Evolutionary conservation across 2,329 filamentous ascomycete genomes (phyloP).

Genomic region (Sporothrix sp.): DNA sequence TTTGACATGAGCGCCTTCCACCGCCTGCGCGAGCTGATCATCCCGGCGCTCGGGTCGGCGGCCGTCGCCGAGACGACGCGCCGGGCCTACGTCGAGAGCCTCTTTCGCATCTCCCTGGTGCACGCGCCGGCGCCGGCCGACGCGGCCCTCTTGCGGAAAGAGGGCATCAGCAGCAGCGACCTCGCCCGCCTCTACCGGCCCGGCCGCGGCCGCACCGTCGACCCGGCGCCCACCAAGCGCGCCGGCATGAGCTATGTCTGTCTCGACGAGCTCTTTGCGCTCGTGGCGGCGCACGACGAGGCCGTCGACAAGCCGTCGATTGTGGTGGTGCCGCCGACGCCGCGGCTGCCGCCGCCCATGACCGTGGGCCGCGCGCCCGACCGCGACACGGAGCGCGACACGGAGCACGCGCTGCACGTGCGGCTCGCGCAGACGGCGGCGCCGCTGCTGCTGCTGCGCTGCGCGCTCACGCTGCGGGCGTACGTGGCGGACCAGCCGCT

Average conservation of each 20-base stretch:
- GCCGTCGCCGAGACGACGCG: constrained; percentile 58
- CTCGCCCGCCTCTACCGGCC: constrained; percentile 53
- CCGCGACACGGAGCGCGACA: constrained; percentile 20
- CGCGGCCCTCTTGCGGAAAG: constrained; percentile 41
- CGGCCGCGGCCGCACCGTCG: constrained; percentile 63
- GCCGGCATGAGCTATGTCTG: constrained; percentile 69
- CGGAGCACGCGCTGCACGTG: constrained; percentile 32
- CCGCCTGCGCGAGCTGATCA: constrained; percentile 59
- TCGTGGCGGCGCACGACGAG: constrained; percentile 41
- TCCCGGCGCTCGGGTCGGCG: constrained; percentile 59
- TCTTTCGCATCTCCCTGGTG: constrained; percentile 77
- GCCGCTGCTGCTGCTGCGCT: constrained; percentile 73
- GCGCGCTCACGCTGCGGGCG: constrained; percentile 67
- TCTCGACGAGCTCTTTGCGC: constrained; percentile 65
- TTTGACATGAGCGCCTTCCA: constrained; percentile 74
- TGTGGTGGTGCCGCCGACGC: constrained; percentile 35
- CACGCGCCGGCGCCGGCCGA: constrained; percentile 53
- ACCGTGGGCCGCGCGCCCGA: constrained; percentile 31
- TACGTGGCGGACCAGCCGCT: constrained; percentile 90
- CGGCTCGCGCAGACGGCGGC: constrained; percentile 66
- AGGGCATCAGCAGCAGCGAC: constrained; percentile 28
- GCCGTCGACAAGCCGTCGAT: constrained; percentile 27
- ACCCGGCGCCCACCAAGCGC: constrained; percentile 54
- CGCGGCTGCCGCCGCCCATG: constrained; percentile 25
- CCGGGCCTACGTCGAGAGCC: constrained; percentile 58